These are phyloP conservation scores for Myriosclerotinia duriaeana DNA, from an alignment of 2,329 filamentous ascomycete species.

Conservation along the genomic window DNA sequence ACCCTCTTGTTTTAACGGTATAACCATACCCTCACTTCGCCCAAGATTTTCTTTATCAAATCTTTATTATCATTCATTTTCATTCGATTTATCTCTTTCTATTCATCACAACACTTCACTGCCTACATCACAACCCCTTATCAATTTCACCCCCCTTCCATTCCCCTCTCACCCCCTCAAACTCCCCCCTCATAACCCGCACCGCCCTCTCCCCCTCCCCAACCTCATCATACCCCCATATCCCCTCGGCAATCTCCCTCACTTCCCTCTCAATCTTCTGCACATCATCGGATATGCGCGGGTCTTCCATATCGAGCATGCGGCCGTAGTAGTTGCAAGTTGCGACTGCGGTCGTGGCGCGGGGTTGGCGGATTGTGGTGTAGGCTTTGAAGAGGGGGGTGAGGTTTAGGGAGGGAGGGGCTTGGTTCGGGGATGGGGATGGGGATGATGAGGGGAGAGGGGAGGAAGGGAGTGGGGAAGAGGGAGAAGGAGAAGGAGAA, in stretches of 20 bases:
- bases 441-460: too few relatives aligned
- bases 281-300: neutral
- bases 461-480: neutral
- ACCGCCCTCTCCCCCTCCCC: neutral
- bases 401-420: too few relatives aligned
- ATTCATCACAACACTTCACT: too few relatives aligned
- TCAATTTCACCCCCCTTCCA: too few relatives aligned
- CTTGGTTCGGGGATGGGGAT: too few relatives aligned
- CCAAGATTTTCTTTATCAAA: too few relatives aligned
- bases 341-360: neutral
- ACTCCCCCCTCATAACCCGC: neutral
- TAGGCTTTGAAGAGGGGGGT: neutral
- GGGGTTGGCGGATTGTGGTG: neutral
- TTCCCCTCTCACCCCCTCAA: neutral
- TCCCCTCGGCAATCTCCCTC: neutral
- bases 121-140: too few relatives aligned
- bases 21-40: too few relatives aligned
- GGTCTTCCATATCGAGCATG: slow-evolving; percentile 10
- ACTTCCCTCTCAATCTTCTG: neutral
- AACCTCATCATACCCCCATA: slow-evolving; percentile 11
- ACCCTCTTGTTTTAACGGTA: too few relatives aligned
- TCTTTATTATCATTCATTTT: too few relatives aligned
- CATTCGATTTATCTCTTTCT: too few relatives aligned
- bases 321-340: slow-evolving; percentile 2
- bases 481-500: accelerated